phyloP scores from a whole-genome alignment of 805 yeast genomes.

The Yamadazyma sp. region DNA sequence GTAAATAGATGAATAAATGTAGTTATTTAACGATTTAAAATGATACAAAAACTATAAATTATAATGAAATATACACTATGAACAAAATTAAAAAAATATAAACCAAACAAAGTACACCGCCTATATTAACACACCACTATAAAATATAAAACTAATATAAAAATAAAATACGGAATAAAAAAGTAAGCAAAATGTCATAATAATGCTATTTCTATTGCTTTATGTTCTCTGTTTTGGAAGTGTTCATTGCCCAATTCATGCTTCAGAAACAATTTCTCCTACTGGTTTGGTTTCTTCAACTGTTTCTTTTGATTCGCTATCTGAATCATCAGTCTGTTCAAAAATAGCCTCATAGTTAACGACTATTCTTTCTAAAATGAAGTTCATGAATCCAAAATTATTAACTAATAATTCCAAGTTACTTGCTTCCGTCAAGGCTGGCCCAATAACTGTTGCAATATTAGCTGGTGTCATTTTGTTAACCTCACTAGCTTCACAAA shows the following conservation, averaged over 20 bases:
- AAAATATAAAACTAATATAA: no score
- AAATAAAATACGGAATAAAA: no score
- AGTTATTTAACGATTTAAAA: no score
- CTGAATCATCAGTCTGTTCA: slow-evolving; percentile 12
- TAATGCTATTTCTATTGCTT: not conserved
- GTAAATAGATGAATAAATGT: slow-evolving; percentile 4
- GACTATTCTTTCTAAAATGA: slow-evolving; percentile 50
- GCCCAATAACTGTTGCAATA: slow-evolving; percentile 83
- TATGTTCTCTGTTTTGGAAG: not conserved
- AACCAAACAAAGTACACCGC: no score
- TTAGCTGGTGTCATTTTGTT: slow-evolving; percentile 90
- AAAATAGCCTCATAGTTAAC: slow-evolving; percentile 40
- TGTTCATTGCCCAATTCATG: no score
- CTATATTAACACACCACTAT: no score
- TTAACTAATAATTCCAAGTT: slow-evolving; percentile 43
- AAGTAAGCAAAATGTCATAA: no score
- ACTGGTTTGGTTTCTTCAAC: not conserved
- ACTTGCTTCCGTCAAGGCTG: slow-evolving; percentile 56
- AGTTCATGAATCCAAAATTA: slow-evolving; percentile 55
- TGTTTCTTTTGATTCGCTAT: not conserved
- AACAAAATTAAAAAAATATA: no score
- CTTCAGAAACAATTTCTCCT: not conserved
- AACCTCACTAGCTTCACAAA: slow-evolving; percentile 60
- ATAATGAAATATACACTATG: no score
- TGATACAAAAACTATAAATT: no score